These are phyloP conservation scores for Onygena corvina DNA, from an alignment of 2,329 filamentous ascomycete genomes.

Conservation along the genomic window DNA sequence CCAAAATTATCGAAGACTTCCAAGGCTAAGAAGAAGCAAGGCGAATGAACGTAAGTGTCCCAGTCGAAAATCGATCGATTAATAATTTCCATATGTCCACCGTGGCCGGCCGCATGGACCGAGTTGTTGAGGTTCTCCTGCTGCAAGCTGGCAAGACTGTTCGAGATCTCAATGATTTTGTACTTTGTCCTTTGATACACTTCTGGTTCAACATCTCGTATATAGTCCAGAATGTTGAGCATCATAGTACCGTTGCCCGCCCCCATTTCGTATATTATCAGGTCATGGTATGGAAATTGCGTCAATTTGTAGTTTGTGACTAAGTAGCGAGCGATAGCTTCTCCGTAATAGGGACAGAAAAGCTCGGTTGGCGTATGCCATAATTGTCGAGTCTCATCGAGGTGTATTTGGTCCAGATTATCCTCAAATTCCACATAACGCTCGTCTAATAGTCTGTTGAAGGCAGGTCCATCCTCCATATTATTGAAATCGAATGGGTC, in stretches of 20 bases:
- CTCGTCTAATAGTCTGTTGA: slow-evolving; percentile 61
- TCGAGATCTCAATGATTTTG: slow-evolving; percentile 91
- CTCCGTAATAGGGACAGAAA: slow-evolving; percentile 91
- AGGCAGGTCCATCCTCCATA: slow-evolving; percentile 73
- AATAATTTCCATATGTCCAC: slow-evolving; percentile 80
- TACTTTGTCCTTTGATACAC: slow-evolving; percentile 90
- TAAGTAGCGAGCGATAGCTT: slow-evolving; percentile 91
- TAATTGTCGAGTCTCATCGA: slow-evolving; percentile 69
- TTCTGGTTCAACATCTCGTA: slow-evolving; percentile 74
- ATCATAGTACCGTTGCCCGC: slow-evolving; percentile 95
- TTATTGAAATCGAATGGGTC: slow-evolving; percentile 78
- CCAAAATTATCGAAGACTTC: slow-evolving; percentile 99
- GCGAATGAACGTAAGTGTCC: slow-evolving; percentile 72
- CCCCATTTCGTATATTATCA: slow-evolving; percentile 98
- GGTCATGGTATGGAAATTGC: slow-evolving; percentile 87
- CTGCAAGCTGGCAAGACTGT: slow-evolving; percentile 67
- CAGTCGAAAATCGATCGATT: slow-evolving; percentile 94
- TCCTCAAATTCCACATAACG: slow-evolving; percentile 89
- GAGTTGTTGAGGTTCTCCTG: slow-evolving; percentile 54
- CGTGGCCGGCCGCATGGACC: slow-evolving; percentile 60
- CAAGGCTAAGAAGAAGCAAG: slow-evolving; percentile 94
- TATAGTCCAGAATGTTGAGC: slow-evolving; percentile 95
- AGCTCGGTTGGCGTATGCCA: slow-evolving; percentile 99
- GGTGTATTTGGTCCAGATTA: slow-evolving; percentile 58
- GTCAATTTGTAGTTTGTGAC: slow-evolving; percentile 92